Base-by-base conservation (phyloP, 257 asterid species). In the Primulina eburnea region DNA sequence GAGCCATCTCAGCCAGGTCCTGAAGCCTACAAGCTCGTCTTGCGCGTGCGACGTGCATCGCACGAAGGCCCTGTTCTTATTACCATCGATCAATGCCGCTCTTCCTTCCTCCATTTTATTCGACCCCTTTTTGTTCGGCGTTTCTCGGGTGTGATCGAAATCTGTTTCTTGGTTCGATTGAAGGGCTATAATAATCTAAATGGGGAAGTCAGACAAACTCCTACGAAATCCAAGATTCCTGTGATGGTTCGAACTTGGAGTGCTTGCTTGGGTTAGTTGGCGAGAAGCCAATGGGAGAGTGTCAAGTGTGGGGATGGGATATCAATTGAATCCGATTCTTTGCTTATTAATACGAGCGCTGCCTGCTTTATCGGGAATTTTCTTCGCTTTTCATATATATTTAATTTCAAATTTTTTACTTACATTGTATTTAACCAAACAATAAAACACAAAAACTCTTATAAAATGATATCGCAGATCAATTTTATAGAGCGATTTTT, bases 1-100 rank as follows among this genome's bases (percentile, higher is more conserved):
- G 71, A 93, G 85, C 94, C 97, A 93, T 69, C 78, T 82, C 8
- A 93, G 82, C 95, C 98, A 93, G 14, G 93, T 72, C 21, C 97
- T 75, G 76, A 93, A 90, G 71, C 85, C 75, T 78, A 82, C 61
- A 93, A 93, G 81, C 73, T 93, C 98, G 67, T 93, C 98, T 10
- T 56, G 81, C 14, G 92, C 89, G 73, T 86, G 92, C 4, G 98
- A 93, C 18, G 29, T 65, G 75, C 83, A 72, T 0, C 97, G 84
- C 5, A 81, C 67, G 68, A 70, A 83, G 6, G 68, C 60, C 62
- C 74, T 76, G 11, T 33, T 78, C 65, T 64, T 79, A 40, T 32
- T 20, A 1, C 47, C 30, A 81, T 43, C 71, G 70, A 37, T 63
- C 26, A 67, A 50, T 60, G 80, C 34, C 65, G 75, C 74, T 6